These are phyloP conservation scores for Diutina sp. DNA, from an alignment of 1,139 yeast species.

Conservation along the genomic window DNA sequence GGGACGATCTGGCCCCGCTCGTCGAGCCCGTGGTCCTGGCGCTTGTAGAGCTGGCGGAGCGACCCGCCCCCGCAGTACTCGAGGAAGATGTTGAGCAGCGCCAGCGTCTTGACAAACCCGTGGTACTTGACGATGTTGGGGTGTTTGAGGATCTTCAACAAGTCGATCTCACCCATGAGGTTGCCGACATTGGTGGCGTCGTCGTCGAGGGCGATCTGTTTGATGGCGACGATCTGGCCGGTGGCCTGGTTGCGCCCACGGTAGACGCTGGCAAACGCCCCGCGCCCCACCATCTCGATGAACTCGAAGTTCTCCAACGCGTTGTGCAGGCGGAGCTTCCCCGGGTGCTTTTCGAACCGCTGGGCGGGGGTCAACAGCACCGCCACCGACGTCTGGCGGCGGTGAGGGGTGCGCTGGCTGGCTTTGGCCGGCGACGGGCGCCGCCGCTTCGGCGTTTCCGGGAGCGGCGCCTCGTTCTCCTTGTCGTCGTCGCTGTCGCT, in stretches of 20 bases:
- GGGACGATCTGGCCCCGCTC: conserved; percentile 46
- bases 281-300: conserved; percentile 57
- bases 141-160: conserved; percentile 72
- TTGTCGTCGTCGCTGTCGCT: not conserved
- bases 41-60: conserved; percentile 51
- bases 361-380: conserved; percentile 37
- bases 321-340: not conserved
- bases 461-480: not conserved
- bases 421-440: not conserved
- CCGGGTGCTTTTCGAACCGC: not conserved
- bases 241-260: conserved; percentile 53
- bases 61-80: conserved; percentile 81
- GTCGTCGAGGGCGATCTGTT: conserved; percentile 55
- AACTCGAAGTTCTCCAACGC: conserved; percentile 43
- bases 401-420: not conserved
- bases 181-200: conserved; percentile 39
- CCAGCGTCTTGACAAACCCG: conserved; percentile 67
- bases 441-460: not conserved
- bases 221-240: conserved; percentile 69
- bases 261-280: conserved; percentile 72
- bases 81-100: conserved; percentile 48
- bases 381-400: conserved; percentile 17
- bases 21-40: conserved; percentile 36
- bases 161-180: conserved; percentile 74
- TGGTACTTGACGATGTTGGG: conserved; percentile 82